Evolutionary conservation across 2,329 filamentous ascomycete species (phyloP), one percentile per base, ranked within the genome.

Genomic region (Chaetomiaceae sp.): DNA sequence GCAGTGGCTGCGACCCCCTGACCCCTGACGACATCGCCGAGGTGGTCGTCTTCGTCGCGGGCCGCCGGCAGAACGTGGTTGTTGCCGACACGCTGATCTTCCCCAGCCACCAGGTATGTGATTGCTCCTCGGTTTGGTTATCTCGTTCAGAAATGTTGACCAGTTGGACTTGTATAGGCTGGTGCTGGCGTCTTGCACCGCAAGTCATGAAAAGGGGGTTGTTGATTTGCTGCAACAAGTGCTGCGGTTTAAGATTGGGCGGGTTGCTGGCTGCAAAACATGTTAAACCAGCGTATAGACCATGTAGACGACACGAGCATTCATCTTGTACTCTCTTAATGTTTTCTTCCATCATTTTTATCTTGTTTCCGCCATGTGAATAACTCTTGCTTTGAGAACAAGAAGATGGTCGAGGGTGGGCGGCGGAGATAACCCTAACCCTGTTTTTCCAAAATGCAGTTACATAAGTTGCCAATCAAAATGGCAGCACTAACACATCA

Each of bases 1-100:
- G n/a, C 43, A 87, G 84, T 51, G 86, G 85, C 45, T 85, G 81
- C 59, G 87, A 95, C 59, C 90, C 91, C 35, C 74, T 96, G 60
- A 95, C 89, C 0, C 87, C 87, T 0, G 88, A 93, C 44, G 91
- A 96, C 64, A 90, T 96, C 63, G 91, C 91, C 12, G 91, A 96
- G 71, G 78, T 95, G 25, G 77, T 96, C 30, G 90, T 96, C 7
- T 96, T 96, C 65, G 78, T 86, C 2, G 89, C 87, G 4, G 86
- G 86, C 3, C 80, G 91, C 62, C 81, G 86, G 60, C 89, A 96
- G 72, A 96, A 96, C 66, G 89, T 96, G 5, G 89, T 96, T 17
- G 70, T 96, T 59, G 91, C 91, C 17, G 91, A 96, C 70, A 86
- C 88, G 5, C 71, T 96, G 55, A 75, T 96, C 47, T 96, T 86